A percentile compares a stretch with the other conserved stretches of the same genome.
phyloP scores from a whole-genome alignment of 345 rosid species.

The Sonneratia alba region DNA sequence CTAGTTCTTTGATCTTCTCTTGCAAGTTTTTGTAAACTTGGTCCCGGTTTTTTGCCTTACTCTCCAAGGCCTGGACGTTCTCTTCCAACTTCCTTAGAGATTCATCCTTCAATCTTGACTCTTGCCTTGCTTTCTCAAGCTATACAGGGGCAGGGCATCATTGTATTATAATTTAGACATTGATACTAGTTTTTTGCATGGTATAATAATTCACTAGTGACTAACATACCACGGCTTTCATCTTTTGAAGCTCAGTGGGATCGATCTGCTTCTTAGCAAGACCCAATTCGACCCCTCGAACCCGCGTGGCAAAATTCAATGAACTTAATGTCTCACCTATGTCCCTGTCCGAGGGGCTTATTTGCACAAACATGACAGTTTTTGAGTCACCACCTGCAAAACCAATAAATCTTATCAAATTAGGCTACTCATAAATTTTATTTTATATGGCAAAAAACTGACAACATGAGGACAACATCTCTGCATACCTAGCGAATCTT shows the following conservation, averaged over 20 bases:
- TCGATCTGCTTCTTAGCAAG: slow-evolving; percentile 77
- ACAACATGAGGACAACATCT: neutral
- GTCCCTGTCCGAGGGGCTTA: slow-evolving; percentile 86
- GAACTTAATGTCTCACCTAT: slow-evolving; percentile 81
- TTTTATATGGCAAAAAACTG: neutral
- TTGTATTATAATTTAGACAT: neutral
- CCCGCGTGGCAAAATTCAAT: slow-evolving; percentile 82
- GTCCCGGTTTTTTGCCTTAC: slow-evolving; percentile 61
- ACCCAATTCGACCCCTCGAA: slow-evolving; percentile 79
- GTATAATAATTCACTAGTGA: no score
- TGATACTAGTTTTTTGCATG: neutral
- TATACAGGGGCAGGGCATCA: slow-evolving; percentile 8
- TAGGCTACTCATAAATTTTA: neutral
- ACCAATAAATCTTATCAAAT: neutral
- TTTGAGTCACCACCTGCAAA: slow-evolving; percentile 83
- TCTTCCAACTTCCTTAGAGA: slow-evolving; percentile 69
- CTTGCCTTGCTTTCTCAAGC: slow-evolving; percentile 85
- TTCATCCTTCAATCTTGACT: slow-evolving; percentile 72
- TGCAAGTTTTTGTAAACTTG: slow-evolving; percentile 43
- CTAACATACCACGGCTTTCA: slow-evolving; percentile 54
- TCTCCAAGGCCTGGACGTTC: slow-evolving; percentile 56
- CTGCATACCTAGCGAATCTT: slow-evolving; percentile 84
- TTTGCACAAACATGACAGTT: slow-evolving; percentile 90
- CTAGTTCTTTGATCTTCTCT: slow-evolving; percentile 84
- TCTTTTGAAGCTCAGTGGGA: slow-evolving; percentile 66